These are phyloP conservation scores for Hyphodiscus hymeniophilus DNA, from an alignment of 495 filamentous ascomycete species.

Conservation along the genomic window DNA sequence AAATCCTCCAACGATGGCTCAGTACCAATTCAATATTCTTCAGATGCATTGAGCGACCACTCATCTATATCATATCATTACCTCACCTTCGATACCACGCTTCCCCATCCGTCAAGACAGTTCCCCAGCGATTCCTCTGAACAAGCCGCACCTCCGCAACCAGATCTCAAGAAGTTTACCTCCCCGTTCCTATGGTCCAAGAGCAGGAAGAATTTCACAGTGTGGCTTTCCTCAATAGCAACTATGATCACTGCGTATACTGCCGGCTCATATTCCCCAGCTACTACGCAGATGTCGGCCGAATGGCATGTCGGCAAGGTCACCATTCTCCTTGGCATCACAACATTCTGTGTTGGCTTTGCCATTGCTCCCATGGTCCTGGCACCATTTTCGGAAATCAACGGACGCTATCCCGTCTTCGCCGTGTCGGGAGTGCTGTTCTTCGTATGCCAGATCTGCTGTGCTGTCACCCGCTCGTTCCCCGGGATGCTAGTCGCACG, in stretches of 20 bases:
- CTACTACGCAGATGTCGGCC: conserved; percentile 49
- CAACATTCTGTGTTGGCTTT: conserved; percentile 77
- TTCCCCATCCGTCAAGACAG: conserved; percentile 46
- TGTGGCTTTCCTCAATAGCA: conserved; percentile 65
- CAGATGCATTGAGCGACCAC: background rate
- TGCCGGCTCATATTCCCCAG: conserved; percentile 71
- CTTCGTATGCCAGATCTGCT: conserved; percentile 59
- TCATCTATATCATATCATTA: conserved; percentile 56
- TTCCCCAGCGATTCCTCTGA: conserved; percentile 27
- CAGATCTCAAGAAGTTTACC: conserved; percentile 57
- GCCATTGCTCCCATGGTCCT: conserved; percentile 82
- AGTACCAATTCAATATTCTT: background rate
- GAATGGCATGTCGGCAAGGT: conserved; percentile 56
- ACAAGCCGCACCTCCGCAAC: conserved; percentile 42
- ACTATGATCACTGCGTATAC: conserved; percentile 75
- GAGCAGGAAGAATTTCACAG: conserved; percentile 60
- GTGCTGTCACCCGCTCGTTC: conserved; percentile 63
- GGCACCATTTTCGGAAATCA: conserved; percentile 84
- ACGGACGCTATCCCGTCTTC: conserved; percentile 76
- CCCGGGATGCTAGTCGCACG: conserved; percentile 70
- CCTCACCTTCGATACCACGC: conserved; percentile 60
- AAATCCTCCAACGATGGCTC: background rate
- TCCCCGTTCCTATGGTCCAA: conserved; percentile 70
- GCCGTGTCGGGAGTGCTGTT: conserved; percentile 62
- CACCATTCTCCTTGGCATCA: conserved; percentile 69